Evolutionary conservation across 2,329 filamentous ascomycete species (phyloP).

Genomic region (Colletotrichum cereale): DNA sequence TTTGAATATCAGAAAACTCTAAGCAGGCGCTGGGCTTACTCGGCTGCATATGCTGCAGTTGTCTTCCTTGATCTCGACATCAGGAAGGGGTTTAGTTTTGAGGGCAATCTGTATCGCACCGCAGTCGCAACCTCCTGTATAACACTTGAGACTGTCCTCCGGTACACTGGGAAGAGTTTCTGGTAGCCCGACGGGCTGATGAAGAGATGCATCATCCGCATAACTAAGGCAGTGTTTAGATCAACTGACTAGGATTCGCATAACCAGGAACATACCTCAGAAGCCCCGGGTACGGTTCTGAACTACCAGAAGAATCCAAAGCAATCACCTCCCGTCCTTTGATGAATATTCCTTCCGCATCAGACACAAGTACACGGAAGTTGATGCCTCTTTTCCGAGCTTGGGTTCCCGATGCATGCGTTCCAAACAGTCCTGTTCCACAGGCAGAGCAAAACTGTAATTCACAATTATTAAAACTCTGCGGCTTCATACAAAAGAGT

Average conservation of each 20-base stretch:
- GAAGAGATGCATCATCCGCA: background rate
- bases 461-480: background rate
- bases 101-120: slow-evolving; percentile 43
- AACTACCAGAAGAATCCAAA: background rate
- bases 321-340: slow-evolving; percentile 15
- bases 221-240: background rate
- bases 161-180: background rate
- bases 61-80: slow-evolving; percentile 57
- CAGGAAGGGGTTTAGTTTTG: slow-evolving; percentile 47
- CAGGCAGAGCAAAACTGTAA: slow-evolving; percentile 47
- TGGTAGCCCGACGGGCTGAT: background rate
- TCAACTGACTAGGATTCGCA: too few species aligned
- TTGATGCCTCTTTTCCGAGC: slow-evolving; percentile 44
- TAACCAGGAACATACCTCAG: background rate
- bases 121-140: slow-evolving; percentile 47
- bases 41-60: slow-evolving; percentile 51
- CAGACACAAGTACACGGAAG: slow-evolving; percentile 26
- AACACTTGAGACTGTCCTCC: slow-evolving; percentile 21
- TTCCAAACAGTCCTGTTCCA: slow-evolving; percentile 45
- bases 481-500: background rate
- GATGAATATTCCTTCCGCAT: background rate
- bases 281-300: background rate
- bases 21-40: slow-evolving; percentile 34
- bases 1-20: background rate
- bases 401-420: slow-evolving; percentile 44